Evolutionary conservation across 148 eudicot species (phyloP), one percentile per base, ranked within the genome.

Genomic region (Diospyros kaki): DNA sequence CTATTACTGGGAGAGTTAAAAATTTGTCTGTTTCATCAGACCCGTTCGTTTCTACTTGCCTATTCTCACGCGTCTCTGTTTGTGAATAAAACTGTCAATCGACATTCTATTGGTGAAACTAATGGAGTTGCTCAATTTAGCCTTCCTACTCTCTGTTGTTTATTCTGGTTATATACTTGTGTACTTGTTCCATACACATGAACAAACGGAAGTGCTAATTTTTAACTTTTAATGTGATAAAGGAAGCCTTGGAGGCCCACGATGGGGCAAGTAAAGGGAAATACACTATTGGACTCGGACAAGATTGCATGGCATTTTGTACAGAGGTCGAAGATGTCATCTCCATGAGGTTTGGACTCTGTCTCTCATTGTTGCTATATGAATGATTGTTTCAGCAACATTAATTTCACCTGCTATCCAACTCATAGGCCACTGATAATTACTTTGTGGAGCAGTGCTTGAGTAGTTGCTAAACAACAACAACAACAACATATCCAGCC

Each of bases 201-300:
- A 28, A 46, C 15, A 2, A 9, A 68, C 15, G 42, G 28, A 42
- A 46, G 13, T 51, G 72, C 66, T 78, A 2, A 66, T 39, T 56
- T 51, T 54, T 28, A 28, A 59, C 53, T 61, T 67, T 4, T 8
- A 11, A 71, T 53, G 41, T 53, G 64, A 64, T 71, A 73, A 60
- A 95, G 99, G 98, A 91, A 83, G 85, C 87, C 50, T 75, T 95
- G 85, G 99, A 95, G 88, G 91, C 85, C 74, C 88, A 90, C 86
- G 98, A 95, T 91, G 98, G 98, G 18, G 97, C 82, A 73, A 93
- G 99, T 80, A 93, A 93, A 79, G 99, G 99, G 72, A 95, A 95
- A 71, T 95, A 95, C 84, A 95, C 99, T 51, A 95, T 95, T 83
- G 99, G 99, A 38, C 98, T 95, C 59, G 99, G 99, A 73, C 99